Percentiles rank a stretch among this genome's conserved stretches.
These are phyloP conservation scores for Ustilago vetiveriae DNA, from an alignment of 1,284 basidiomycete genomes.

Conservation along the genomic window DNA sequence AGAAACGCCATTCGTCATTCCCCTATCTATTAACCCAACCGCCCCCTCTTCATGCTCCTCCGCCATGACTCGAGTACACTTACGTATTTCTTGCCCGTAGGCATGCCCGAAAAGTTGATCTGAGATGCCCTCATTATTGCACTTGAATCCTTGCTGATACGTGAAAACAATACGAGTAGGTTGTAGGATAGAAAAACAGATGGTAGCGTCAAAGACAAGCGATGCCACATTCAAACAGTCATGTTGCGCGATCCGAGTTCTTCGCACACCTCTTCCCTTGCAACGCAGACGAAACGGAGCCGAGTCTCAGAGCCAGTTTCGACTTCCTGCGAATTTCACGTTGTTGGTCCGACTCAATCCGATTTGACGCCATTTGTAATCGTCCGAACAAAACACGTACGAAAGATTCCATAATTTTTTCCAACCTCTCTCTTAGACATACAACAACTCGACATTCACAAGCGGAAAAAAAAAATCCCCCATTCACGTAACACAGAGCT, in stretches of 20 bases:
- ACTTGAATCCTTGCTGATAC: too few species aligned
- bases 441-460: too few species aligned
- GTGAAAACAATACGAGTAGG: too few species aligned
- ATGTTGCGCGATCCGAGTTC: conserved; percentile 9
- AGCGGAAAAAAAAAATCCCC: not conserved
- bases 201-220: too few species aligned
- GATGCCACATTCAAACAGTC: too few species aligned
- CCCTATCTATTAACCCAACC: too few species aligned
- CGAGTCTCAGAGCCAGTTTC: too few species aligned
- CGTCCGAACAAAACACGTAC: not conserved
- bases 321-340: conserved; percentile 5
- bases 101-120: conserved; percentile 55
- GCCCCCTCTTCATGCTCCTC: not conserved
- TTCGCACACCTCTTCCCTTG: conserved; percentile 1
- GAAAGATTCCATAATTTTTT: not conserved
- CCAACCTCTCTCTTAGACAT: too few species aligned
- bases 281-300: too few species aligned
- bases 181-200: too few species aligned
- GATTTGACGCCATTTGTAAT: conserved; percentile 2
- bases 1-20: too few species aligned
- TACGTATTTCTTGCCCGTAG: conserved; percentile 63
- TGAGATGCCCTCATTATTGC: conserved; percentile 50
- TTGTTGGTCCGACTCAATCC: conserved; percentile 12
- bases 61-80: conserved; percentile 14
- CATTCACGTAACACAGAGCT: not conserved